Base-by-base conservation (phyloP, 306 rosid species). In the Cicer chorassanicum region DNA sequence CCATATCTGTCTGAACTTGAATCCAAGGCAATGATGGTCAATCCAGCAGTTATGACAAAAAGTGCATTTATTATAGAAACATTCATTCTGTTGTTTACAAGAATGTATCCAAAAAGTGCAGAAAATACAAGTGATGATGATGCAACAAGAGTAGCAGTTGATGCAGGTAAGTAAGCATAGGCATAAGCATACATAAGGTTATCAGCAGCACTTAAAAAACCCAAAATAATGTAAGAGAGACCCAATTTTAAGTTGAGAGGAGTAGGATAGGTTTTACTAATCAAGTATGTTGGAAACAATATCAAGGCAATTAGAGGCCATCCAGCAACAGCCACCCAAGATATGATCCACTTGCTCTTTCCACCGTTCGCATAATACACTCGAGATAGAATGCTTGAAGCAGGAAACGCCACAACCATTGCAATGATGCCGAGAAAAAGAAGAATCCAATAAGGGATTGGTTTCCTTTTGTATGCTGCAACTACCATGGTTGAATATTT, bases 111-210 rank as follows among this genome's bases (percentile, higher is more conserved):
- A 2, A 93, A 91, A 12, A 91, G 74, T 29, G 89, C 92, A 13
- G 96, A 89, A 76, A 91, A 93, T 65, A 83, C 87, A 7, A 93
- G 90, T 14, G 98, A 93, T 0, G 98, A 87, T 2, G 98, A 91
- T 6, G 97, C 96, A 24, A 91, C 82, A 12, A 93, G 97, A 1
- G 98, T 65, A 9, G 98, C 94, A 8, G 97, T 93, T 2, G 97
- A 93, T 59, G 98, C 98, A 46, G 97, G 96, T 81, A 93, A 93
- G 78, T 89, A 93, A 8, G 98, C 98, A 70, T 93, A 93, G 44
- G 98, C 98, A 70, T 93, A 93, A 21, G 97, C 98, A 81, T 81
- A 93, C 97, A 93, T 87, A 69, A 93, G 92, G 81, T 93, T 93
- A 29, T 93, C 98, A 39, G 91, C 97, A 70, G 96, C 97, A 64